Percentiles rank a stretch among this genome's conserved stretches.
Conservation (phyloP, 2,329 filamentous ascomycete species). For the Botrytis galanthina region DNA sequence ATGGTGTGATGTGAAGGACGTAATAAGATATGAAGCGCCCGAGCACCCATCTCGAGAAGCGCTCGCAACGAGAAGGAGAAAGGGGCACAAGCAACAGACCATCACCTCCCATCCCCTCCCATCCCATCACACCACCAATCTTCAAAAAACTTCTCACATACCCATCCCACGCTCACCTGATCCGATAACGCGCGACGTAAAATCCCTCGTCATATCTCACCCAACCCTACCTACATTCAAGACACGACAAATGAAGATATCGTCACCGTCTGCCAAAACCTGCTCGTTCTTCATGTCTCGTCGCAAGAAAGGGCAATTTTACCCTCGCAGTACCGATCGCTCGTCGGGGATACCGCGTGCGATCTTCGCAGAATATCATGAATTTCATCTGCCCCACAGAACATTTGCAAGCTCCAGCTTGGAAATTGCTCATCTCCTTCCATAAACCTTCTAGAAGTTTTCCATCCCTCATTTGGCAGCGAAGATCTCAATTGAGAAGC, state of each 20-base stretch:
- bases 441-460: conserved; percentile 10
- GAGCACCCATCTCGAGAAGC: neutral
- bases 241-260: neutral
- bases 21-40: neutral
- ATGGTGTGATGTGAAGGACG: neutral
- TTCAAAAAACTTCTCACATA: neutral
- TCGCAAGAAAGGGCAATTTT: neutral
- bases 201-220: neutral
- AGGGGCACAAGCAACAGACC: neutral
- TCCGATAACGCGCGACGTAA: neutral
- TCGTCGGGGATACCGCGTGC: neutral
- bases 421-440: conserved; percentile 18
- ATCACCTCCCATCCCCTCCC: neutral
- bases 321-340: neutral
- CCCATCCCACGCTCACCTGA: neutral
- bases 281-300: neutral
- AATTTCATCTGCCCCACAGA: conserved; percentile 3
- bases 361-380: neutral
- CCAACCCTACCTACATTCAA: neutral
- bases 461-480: neutral
- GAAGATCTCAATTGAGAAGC: neutral
- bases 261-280: neutral
- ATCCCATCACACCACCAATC: neutral
- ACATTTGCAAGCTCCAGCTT: neutral
- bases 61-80: neutral